Base-by-base conservation (phyloP, 129 eudicot species). In the Pseudognaphalium luteoalbum region DNA sequence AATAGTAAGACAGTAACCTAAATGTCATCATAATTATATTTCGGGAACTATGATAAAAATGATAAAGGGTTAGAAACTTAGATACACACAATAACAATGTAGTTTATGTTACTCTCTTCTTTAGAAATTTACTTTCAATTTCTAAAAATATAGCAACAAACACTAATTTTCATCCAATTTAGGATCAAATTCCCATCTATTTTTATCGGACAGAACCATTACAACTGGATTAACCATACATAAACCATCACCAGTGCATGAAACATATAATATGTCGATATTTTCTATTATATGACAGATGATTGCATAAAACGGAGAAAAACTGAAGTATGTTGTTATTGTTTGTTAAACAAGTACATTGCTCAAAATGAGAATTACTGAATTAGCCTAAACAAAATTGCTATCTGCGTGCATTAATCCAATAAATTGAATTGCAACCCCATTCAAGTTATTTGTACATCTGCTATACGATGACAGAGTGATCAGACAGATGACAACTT, bases 401-500 rank as follows among this genome's bases (percentile, higher is more conserved):
- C 44, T 72, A 60, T 74, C 0, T 41, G 70, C 60, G 8, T 22
- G 78, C 58, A 58, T 58, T 73, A 21, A 15, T 33, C 35, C 1
- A 37, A 21, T 73, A 54, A 25, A 17, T 32, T 20, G 21, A 68
- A 28, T 52, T 17, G 58, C 54, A 35, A 37, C 59, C 66, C 34
- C 25, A 76, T 57, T 3, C 25, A 54, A 7, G 56, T 21, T 76
- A 51, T 28, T 19, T 5, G 28, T 35, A 64, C n/a, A 44, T 34
- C n/a, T 39, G n/a, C 11, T 64, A 44, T 30, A 25, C 66, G 56
- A 66, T 76, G 41, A 66, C 35, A 66, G 52, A 76, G 37, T 30
- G 37, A 66, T 54, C 41, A 66, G 10, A 51, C 21, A 52, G 41
- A 8, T 39, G 71, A 61, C 3, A 71, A 15, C 20, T 33, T 12